Evolutionary conservation across 2,329 filamentous ascomycete genomes (phyloP).

Genomic region (Fusarium equiseti): DNA sequence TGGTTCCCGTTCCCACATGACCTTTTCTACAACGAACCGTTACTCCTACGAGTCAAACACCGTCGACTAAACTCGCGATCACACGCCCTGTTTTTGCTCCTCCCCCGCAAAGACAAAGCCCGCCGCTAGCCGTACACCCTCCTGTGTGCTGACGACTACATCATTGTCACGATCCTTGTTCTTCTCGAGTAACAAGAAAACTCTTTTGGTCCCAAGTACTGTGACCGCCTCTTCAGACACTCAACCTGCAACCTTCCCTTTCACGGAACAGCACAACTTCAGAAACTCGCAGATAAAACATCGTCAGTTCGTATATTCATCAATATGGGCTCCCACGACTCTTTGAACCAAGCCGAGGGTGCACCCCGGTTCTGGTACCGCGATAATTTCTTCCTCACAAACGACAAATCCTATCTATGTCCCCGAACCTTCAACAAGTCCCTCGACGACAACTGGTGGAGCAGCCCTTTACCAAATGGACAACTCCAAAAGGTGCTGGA

Average conservation of each 20-base stretch:
- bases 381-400: conserved; percentile 70
- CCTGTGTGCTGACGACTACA: conserved; percentile 36
- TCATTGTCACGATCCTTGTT: conserved; percentile 30
- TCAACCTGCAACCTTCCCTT: neutral
- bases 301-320: conserved; percentile 23
- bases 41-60: conserved; percentile 29
- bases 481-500: conserved; percentile 65
- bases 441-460: conserved; percentile 72
- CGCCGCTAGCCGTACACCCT: conserved; percentile 44
- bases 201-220: neutral
- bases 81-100: conserved; percentile 36
- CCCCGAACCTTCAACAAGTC: conserved; percentile 66
- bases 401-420: conserved; percentile 67
- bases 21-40: conserved; percentile 36
- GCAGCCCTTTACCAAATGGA: conserved; percentile 61
- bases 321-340: conserved; percentile 47
- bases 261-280: neutral
- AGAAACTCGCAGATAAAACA: neutral
- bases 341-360: conserved; percentile 49
- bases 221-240: neutral
- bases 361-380: conserved; percentile 61
- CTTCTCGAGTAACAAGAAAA: conserved; percentile 12
- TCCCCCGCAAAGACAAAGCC: conserved; percentile 30
- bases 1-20: conserved; percentile 35
- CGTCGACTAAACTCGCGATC: conserved; percentile 37